phyloP scores from a whole-genome alignment of 352 stramenopile species.

The Phytophthora rubi region DNA sequence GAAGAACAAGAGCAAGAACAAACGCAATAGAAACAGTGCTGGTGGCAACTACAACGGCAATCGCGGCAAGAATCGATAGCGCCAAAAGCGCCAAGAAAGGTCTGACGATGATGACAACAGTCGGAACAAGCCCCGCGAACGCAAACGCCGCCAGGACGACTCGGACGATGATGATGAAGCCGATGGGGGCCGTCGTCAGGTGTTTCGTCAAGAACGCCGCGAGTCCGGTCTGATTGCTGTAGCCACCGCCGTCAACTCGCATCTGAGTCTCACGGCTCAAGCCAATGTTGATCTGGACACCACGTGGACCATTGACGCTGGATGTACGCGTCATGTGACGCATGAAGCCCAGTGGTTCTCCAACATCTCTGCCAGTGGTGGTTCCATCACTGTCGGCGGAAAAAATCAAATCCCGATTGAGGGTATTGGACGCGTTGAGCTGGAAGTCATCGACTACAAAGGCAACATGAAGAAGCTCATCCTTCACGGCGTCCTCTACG shows the following conservation, averaged over 20 bases:
- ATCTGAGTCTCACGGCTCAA: not conserved
- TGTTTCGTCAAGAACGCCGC: constrained; percentile 6
- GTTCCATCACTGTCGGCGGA: constrained; percentile 21
- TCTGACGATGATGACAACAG: not conserved
- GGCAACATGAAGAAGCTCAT: constrained; percentile 9
- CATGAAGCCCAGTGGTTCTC: constrained; percentile 24
- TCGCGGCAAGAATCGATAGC: not conserved
- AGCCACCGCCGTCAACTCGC: not conserved
- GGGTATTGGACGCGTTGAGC: constrained; percentile 21
- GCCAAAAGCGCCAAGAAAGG: not conserved
- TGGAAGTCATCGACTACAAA: constrained; percentile 31
- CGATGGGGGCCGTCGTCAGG: constrained; percentile 2
- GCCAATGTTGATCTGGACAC: not conserved
- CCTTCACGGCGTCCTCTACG: constrained; percentile 9
- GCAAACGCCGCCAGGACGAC: not conserved
- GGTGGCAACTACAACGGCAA: not conserved
- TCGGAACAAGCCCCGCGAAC: not conserved
- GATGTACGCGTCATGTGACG: constrained; percentile 20
- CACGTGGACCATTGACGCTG: constrained; percentile 16
- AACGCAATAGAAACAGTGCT: not conserved
- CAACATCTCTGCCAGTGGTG: constrained; percentile 1
- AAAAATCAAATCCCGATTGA: not conserved
- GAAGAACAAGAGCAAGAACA: constrained; percentile 6
- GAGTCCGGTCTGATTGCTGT: constrained; percentile 7
- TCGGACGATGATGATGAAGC: not conserved